Percentiles rank a stretch among this genome's conserved stretches.
Conservation (phyloP, 495 filamentous ascomycete genomes). For the Neurospora pannonica region DNA sequence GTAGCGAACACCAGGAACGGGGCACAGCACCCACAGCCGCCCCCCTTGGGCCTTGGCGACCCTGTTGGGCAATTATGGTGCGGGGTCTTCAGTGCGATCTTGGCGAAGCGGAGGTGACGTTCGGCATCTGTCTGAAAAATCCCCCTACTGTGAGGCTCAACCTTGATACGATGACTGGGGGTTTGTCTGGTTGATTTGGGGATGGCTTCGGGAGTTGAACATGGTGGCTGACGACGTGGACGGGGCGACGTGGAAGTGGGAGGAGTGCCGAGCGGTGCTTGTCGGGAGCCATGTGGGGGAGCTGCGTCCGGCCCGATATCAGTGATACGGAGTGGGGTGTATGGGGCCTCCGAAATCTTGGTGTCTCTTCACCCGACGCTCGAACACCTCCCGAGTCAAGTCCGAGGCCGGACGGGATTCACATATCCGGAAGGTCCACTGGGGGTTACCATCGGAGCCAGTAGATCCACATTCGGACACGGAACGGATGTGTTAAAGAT, state of each 20-base stretch:
- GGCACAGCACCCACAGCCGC: neutral
- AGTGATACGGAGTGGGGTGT: neutral
- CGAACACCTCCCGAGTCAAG: neutral
- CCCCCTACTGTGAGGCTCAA: neutral
- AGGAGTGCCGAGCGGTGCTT: neutral
- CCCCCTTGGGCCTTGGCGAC: neutral
- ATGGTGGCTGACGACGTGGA: neutral
- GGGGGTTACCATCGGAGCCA: neutral
- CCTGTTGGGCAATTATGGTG: neutral
- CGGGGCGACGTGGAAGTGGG: neutral
- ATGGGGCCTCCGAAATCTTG: constrained; percentile 1
- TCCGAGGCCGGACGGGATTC: neutral
- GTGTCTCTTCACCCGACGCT: neutral
- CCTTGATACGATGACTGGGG: neutral
- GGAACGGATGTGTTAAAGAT: neutral
- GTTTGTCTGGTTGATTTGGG: neutral
- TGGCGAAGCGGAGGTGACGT: constrained; percentile 14
- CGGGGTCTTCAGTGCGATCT: constrained; percentile 10
- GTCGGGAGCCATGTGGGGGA: neutral
- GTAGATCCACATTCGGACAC: neutral
- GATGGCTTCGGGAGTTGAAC: neutral
- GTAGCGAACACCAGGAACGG: neutral
- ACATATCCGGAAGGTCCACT: neutral
- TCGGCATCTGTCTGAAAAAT: constrained; percentile 12
- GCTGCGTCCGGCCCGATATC: neutral